Base-by-base conservation (phyloP, 257 asterid genomes). In the Mitragyna speciosa region DNA sequence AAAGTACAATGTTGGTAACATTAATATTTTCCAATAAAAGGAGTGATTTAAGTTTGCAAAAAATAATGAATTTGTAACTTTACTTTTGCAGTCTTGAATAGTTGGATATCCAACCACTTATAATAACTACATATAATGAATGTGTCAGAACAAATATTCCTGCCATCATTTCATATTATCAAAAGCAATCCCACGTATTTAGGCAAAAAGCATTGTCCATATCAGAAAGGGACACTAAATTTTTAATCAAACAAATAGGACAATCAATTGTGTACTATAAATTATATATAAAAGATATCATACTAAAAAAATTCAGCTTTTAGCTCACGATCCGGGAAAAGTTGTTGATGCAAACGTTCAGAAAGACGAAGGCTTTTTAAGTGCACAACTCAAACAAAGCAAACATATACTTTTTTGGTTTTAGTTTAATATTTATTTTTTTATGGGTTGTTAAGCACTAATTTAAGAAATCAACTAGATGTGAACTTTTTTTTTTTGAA, bases 141-240 rank as follows among this genome's bases (percentile, higher is more conserved):
- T 28, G 67, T 36, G 49, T 52, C 33, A 74, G 78, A 54, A 59
- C n/a, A 74, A 52, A 58, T 39, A 48, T 64, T 52, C 26, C 31
- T 0, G 36, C 49, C 11, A 65, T 80, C 70, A 80, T 73, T 64
- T 80, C 79, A 28, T 22, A 12, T 80, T 47, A 80, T 66, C 41
- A 74, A 74, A 74, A 47, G 75, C 47, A 26, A 68, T 8, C 51
- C 51, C 51, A 68, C 36, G 72, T 68, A 36, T 68, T 66, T 33
- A 33, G 47, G 71, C 31, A 66, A 68, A 66, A 68, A 68, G 72
- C 28, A 19, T 68, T 36, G 51, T 8, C 73, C 49, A 68, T 8
- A 39, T 9, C 16, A 36, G 36, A 68, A 66, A 12, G 26, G 26
- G 52, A 12, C 41, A 6, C 39, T 58, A 28, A 36, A 65, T 65